A percentile compares a stretch with the other conserved stretches of the same genome.
Evolutionary conservation across 2,329 filamentous ascomycete species (phyloP).

Genomic region (Raffaelea albimanens): DNA sequence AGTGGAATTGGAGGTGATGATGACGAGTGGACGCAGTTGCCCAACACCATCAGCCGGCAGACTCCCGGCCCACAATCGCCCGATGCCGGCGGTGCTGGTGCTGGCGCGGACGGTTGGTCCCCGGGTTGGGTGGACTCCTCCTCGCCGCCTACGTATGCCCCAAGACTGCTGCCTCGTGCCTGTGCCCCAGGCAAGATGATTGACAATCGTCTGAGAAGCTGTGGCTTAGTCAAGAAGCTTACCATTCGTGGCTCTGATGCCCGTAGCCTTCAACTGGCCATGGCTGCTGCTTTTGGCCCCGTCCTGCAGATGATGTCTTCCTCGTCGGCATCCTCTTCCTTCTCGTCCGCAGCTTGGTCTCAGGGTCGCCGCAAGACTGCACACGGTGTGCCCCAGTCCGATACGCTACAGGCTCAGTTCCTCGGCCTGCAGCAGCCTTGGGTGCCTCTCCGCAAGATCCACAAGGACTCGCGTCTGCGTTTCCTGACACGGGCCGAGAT

Average conservation of each 20-base stretch:
- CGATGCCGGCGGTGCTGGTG: conserved; percentile 36
- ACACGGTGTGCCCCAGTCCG: conserved; percentile 8
- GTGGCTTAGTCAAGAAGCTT: conserved; percentile 59
- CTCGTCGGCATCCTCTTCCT: conserved; percentile 9
- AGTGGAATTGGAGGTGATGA: conserved; percentile 14
- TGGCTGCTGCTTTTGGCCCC: conserved; percentile 52
- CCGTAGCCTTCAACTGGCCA: conserved; percentile 55
- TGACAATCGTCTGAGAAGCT: conserved; percentile 63
- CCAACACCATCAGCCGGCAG: conserved; percentile 34
- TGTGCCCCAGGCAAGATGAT: conserved; percentile 53
- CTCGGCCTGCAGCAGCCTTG: conserved; percentile 58
- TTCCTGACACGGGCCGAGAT: conserved; percentile 65
- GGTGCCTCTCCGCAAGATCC: conserved; percentile 68
- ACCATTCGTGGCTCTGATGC: conserved; percentile 54
- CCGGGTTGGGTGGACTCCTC: not conserved
- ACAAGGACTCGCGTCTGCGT: conserved; percentile 62
- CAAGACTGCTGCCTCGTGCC: conserved; percentile 60
- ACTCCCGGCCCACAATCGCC: conserved; percentile 38
- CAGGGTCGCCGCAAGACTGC: not conserved
- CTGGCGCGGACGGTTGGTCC: conserved; percentile 24
- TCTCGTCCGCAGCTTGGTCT: conserved; percentile 2
- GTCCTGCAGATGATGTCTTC: conserved; percentile 32
- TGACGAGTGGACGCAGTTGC: conserved; percentile 48
- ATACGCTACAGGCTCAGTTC: conserved; percentile 29
- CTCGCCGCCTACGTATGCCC: conserved; percentile 24